Conservation (phyloP, 805 yeast species). For the Candida incommunis region DNA sequence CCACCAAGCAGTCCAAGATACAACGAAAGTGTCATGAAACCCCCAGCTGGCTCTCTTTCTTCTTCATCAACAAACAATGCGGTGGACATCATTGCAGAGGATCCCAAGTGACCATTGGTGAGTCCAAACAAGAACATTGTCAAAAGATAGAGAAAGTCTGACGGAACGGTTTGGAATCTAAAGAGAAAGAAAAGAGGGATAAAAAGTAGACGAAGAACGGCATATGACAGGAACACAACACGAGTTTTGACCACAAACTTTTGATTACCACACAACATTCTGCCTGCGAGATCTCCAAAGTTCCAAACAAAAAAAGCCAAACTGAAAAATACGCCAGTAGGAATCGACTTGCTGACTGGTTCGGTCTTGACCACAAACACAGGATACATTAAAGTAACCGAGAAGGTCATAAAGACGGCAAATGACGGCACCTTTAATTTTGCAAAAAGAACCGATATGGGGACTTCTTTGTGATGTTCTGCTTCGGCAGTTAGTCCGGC, state of each 20-base stretch:
- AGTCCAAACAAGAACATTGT: slow-evolving; percentile 72
- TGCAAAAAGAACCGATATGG: slow-evolving; percentile 44
- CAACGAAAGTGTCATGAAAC: slow-evolving; percentile 70
- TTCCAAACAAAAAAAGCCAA: slow-evolving; percentile 78
- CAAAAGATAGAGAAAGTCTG: slow-evolving; percentile 53
- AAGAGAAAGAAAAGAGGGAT: slow-evolving; percentile 64
- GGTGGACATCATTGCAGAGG: slow-evolving; percentile 68
- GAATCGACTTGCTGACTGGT: slow-evolving; percentile 30
- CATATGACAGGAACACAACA: slow-evolving; percentile 33
- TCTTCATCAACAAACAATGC: slow-evolving; percentile 44
- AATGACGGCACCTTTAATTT: slow-evolving; percentile 50
- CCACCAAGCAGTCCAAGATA: slow-evolving; percentile 72
- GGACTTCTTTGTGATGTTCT: slow-evolving; percentile 23
- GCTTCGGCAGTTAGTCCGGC: slow-evolving; percentile 4
- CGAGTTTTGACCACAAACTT: slow-evolving; percentile 31
- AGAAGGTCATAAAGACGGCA: slow-evolving; percentile 61
- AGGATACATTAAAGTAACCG: slow-evolving; percentile 69
- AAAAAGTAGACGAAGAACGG: slow-evolving; percentile 38
- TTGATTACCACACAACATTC: slow-evolving; percentile 44
- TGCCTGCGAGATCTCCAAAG: slow-evolving; percentile 70
- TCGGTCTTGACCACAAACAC: slow-evolving; percentile 69
- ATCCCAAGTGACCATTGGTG: slow-evolving; percentile 75
- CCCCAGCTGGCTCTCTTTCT: slow-evolving; percentile 88
- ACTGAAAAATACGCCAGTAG: slow-evolving; percentile 44
- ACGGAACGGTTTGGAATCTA: slow-evolving; percentile 29